phyloP scores from a whole-genome alignment of 2,329 filamentous ascomycete genomes.

The Moelleriella libera region DNA sequence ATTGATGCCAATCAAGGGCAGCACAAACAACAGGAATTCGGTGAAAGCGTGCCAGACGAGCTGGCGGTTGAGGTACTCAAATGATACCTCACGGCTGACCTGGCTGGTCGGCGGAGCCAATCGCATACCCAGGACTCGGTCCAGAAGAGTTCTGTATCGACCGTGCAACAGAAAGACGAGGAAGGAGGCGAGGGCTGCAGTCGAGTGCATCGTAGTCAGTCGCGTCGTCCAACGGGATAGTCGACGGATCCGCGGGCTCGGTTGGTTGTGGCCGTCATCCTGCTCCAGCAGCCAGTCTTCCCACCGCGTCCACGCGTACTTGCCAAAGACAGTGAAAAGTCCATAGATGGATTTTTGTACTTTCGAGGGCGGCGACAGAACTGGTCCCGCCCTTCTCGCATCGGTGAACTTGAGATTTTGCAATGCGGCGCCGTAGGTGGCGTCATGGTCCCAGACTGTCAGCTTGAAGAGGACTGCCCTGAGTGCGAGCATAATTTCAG shows the following conservation, averaged over 20 bases:
- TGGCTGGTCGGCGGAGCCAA: constrained; percentile 75
- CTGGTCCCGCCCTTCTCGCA: constrained; percentile 50
- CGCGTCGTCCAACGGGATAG: constrained; percentile 58
- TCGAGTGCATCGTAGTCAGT: constrained; percentile 61
- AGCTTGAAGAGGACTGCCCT: constrained; percentile 82
- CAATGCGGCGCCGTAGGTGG: constrained; percentile 83
- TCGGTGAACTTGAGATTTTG: constrained; percentile 88
- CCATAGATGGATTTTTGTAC: constrained; percentile 81
- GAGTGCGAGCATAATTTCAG: constrained; percentile 69
- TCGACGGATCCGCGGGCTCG: constrained; percentile 32
- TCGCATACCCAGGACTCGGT: constrained; percentile 70
- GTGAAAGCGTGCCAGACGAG: constrained; percentile 99
- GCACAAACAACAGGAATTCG: constrained; percentile 89
- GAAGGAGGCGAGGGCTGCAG: constrained; percentile 74
- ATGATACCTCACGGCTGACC: constrained; percentile 81
- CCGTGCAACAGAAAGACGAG: constrained; percentile 84
- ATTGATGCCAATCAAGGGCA: constrained; percentile 92
- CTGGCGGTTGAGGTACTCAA: constrained; percentile 94
- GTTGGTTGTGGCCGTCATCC: constrained; percentile 60
- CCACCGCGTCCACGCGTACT: constrained; percentile 86
- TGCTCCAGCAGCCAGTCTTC: constrained; percentile 70
- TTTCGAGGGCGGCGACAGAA: constrained; percentile 56
- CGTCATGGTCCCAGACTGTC: constrained; percentile 90
- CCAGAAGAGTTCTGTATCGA: constrained; percentile 78
- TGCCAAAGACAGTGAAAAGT: constrained; percentile 69